phyloP scores from a whole-genome alignment of 75 land plant genomes.

The Pinus taeda region DNA sequence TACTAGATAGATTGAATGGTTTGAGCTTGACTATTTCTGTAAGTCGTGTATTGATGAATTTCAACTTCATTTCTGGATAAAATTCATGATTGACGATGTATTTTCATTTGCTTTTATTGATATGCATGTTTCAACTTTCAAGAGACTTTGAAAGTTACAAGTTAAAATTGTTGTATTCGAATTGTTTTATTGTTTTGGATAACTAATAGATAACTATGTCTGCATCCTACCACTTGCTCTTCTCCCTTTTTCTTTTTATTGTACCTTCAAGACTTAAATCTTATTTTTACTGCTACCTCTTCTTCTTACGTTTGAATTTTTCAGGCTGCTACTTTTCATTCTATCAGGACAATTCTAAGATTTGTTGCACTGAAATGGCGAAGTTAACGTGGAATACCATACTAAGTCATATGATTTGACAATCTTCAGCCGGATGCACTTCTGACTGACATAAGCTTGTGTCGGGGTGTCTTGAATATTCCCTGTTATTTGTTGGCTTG shows the following conservation, averaged over 20 bases:
- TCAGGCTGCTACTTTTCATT: neutral
- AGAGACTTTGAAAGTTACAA: neutral
- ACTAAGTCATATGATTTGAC: neutral
- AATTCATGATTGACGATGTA: neutral
- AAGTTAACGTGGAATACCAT: neutral
- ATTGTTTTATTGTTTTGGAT: neutral
- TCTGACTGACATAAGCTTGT: neutral
- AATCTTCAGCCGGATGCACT: neutral
- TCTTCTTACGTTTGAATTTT: neutral
- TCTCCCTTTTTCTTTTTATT: neutral
- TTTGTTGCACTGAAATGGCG: neutral
- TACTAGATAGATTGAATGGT: neutral
- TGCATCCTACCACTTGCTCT: neutral
- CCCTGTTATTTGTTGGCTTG: neutral
- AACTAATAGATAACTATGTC: neutral
- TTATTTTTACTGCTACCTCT: neutral
- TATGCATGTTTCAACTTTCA: neutral
- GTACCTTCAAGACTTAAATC: neutral
- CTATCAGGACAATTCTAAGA: neutral
- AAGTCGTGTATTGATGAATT: slow-evolving; percentile 1
- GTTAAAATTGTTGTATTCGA: neutral
- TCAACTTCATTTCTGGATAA: neutral
- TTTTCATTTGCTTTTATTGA: neutral
- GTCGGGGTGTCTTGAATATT: neutral
- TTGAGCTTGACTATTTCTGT: neutral